A percentile compares a stretch with the other conserved stretches of the same genome.
Conservation (phyloP, 192 early-diverging fungal genomes). For the Entomortierella lignicola region DNA sequence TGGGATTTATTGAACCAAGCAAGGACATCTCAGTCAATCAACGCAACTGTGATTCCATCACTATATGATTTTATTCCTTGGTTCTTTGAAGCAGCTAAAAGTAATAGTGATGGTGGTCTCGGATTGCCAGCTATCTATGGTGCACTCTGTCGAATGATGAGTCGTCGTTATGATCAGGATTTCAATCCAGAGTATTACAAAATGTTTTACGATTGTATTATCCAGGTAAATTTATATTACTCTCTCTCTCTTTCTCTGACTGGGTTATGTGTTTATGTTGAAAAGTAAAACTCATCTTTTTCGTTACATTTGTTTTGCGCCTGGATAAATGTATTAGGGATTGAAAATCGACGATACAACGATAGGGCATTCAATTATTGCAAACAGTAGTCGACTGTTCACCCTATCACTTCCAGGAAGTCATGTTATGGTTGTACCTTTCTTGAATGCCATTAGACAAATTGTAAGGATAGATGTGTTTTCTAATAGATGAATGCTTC, state of each 20-base stretch:
- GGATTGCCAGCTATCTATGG: constrained; percentile 77
- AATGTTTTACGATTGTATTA: constrained; percentile 76
- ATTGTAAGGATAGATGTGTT: constrained; percentile 62
- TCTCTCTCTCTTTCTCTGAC: not conserved
- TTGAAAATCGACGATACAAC: constrained; percentile 63
- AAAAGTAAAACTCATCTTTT: no score
- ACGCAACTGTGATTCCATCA: constrained; percentile 64
- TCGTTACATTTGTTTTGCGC: not conserved
- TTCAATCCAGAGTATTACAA: constrained; percentile 66
- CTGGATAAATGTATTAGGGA: no score
- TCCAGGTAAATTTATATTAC: constrained; percentile 64
- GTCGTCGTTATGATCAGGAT: constrained; percentile 75
- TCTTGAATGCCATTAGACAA: constrained; percentile 70
- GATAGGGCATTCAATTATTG: constrained; percentile 74
- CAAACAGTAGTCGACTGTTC: constrained; percentile 77
- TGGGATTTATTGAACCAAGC: constrained; percentile 73
- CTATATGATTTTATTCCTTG: constrained; percentile 82
- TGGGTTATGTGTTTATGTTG: no score
- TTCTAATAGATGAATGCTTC: not conserved
- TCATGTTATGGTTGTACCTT: constrained; percentile 71
- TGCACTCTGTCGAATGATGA: constrained; percentile 81
- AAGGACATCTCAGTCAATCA: constrained; percentile 16
- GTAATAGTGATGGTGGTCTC: constrained; percentile 67
- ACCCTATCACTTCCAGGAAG: constrained; percentile 73
- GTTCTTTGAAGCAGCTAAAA: constrained; percentile 75